Evolutionary conservation across 257 asterid species (phyloP).

Genomic region (Nyctanthes arbortristis): DNA sequence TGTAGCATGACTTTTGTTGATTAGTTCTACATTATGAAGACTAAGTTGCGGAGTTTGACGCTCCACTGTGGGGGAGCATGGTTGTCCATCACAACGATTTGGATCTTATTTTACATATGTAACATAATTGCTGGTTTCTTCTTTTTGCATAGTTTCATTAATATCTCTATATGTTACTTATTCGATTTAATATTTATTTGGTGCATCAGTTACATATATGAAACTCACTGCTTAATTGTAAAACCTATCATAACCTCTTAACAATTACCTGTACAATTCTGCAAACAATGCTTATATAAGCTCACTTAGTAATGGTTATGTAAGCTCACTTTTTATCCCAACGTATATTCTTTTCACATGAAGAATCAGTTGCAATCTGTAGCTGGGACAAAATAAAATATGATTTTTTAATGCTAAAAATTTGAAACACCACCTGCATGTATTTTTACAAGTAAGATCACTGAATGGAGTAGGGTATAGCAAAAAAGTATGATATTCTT

Average conservation of each 20-base stretch:
- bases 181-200: neutral
- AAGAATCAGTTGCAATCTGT: neutral
- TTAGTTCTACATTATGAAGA: slow-evolving; percentile 12
- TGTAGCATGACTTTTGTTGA: no score
- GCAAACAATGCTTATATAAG: neutral
- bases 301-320: neutral
- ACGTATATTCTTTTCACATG: neutral
- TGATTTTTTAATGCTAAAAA: neutral
- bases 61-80: neutral
- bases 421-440: neutral
- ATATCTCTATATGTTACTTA: neutral
- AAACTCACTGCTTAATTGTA: neutral
- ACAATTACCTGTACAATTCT: neutral
- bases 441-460: neutral
- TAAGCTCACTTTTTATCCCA: neutral
- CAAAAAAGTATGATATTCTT: neutral
- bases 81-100: neutral
- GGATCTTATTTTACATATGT: neutral
- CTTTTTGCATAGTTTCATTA: neutral
- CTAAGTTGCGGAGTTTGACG: neutral
- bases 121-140: neutral
- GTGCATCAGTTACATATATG: neutral
- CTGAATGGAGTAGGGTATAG: neutral
- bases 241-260: neutral
- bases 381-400: neutral